Base-by-base conservation (phyloP, 2,329 filamentous ascomycete species). In the Fusarium lyarnte region DNA sequence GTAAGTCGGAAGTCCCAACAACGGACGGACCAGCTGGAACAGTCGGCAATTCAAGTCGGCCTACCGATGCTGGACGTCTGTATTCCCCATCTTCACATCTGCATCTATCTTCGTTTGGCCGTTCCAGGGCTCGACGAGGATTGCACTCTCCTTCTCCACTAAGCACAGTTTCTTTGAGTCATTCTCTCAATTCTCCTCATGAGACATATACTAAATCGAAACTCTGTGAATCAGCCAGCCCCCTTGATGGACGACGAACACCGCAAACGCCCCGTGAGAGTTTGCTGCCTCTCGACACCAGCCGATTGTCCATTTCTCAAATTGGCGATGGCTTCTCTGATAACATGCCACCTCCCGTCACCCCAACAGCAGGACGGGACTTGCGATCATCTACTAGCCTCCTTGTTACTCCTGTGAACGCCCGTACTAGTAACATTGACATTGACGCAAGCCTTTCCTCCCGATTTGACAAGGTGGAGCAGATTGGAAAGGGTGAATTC, bases 401-500 rank as follows among this genome's bases (percentile, higher is more conserved):
- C 60, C 90, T 91, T 74, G 90, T 93, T 46, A 92, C 91, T 8
- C 89, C 92, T 4, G 87, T 94, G 59, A 92, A 93, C 74, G 89
- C 88, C 12, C 89, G 92, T 63, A 89, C 88, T n/a, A 88, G 89
- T 38, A 89, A 90, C 49, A 91, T 97, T 69, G 87, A 85, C 21
- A 76, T 95, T 21, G 95, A 98, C 78, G 88, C 90, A 27, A 89
- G 89, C 58, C 84, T 98, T 57, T 89, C 89, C 17, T 88, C 90
- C 7, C 90, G 93, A 59, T 99, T 99, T 79, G 90, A 92, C 60
- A 93, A 92, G 67, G 92, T 97, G 17, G 93, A 94, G 75, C 87
- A 91, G 66, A 88, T 95, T 73, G 95, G 95, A 52, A 91, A 91
- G 66, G 96, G 96, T 64, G 95, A 98, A 80, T 99, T 99, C 79